Base-by-base conservation (phyloP, 371 early-diverging fungal genomes). In the Mucor plumbeus region DNA sequence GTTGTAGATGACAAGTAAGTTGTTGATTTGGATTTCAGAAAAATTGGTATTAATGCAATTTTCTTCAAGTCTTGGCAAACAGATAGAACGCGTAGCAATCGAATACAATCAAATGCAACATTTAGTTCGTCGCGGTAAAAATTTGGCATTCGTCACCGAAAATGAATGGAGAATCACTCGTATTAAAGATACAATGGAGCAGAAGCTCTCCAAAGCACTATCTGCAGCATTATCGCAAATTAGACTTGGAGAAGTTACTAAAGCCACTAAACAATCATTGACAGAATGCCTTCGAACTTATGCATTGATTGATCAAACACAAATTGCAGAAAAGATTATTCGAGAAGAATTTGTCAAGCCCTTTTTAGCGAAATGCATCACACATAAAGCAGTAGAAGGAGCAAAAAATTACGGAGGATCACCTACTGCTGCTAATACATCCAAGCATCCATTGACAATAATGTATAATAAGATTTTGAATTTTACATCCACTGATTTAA, bases 81-180 rank as follows among this genome's bases (percentile, higher is more conserved):
- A 90, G 39, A 83, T 94, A 19, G 94, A 94, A 67, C 87, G 93
- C 31, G 93, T 93, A n/a, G 94, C 94, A 10, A 90, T 91, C 48
- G 94, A 94, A 77, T 94, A 85, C 70, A 93, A 93, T 54, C 93
- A 94, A 61, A 87, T 94, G 84, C 91, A 89, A 65, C 92, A 90
- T 71, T 80, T 93, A 2, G 90, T 92, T 3, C 80, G 82, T 13
- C 78, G 86, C 53, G 91, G 90, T n/a, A 81, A 89, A 66, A 76
- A 74, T n/a, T 71, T 89, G 9, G 87, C 91, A 4, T 91, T 91
- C 73, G 90, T 94, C 17, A 71, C 81, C 10, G 90, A 89, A 60
- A 88, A 92, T 56, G 87, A 89, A 71, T 92, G 92, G 93, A 79
- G 92, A 65, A 90, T 94, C 43, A 77, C 77, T 35, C 82, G 91